Evolutionary conservation across 176 grass and related monocot species (phyloP).

Genomic region (Rhipidocladum racemiflorum): DNA sequence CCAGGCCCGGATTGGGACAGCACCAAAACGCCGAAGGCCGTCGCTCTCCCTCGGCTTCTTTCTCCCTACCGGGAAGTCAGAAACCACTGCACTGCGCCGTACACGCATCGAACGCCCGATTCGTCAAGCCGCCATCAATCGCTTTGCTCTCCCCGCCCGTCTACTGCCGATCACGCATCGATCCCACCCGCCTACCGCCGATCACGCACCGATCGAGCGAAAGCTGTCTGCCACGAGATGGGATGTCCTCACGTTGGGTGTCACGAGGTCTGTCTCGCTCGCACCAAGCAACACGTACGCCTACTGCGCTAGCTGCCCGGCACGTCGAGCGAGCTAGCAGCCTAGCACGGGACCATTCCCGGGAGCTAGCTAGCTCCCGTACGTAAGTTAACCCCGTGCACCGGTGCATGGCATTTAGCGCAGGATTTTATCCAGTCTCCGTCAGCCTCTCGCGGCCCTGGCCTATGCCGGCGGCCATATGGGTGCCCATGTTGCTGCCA

Average conservation of each 20-base stretch:
- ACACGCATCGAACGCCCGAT: neutral
- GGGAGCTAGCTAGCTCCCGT: neutral
- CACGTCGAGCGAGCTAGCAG: neutral
- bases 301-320: no score
- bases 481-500: neutral
- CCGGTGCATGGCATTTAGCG: neutral
- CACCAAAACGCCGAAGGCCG: neutral
- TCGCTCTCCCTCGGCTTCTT: neutral
- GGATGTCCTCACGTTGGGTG: neutral
- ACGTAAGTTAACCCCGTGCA: no score
- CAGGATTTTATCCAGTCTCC: neutral
- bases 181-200: neutral
- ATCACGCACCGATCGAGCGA: neutral
- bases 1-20: neutral
- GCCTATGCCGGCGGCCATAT: neutral
- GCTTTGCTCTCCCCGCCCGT: neutral
- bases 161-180: neutral
- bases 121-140: conserved; percentile 9
- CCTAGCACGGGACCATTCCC: neutral
- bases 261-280: neutral
- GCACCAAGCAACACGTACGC: neutral
- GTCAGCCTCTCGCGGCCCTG: neutral
- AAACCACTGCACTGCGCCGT: neutral
- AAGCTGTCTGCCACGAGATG: conserved; percentile 11
- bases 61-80: neutral